These are phyloP conservation scores for Penicillium steckii DNA, from an alignment of 495 filamentous ascomycete species.

Conservation along the genomic window DNA sequence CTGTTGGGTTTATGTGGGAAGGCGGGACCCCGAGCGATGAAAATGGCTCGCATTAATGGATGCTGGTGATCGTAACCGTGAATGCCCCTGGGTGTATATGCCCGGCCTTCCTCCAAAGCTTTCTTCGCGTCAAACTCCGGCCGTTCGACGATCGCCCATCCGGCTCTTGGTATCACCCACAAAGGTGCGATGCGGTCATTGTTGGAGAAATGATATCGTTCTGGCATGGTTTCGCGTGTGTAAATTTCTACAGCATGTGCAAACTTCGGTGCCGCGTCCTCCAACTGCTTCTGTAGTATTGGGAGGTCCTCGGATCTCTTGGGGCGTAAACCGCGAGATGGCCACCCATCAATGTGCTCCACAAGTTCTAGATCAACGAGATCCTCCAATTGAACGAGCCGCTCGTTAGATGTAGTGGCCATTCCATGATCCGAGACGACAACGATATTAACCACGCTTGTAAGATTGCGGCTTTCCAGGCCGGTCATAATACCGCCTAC, in stretches of 20 bases:
- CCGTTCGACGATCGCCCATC: conserved; percentile 83
- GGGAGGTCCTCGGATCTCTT: conserved; percentile 60
- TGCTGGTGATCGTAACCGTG: conserved; percentile 92
- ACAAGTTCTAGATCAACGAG: conserved; percentile 71
- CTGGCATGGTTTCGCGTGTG: conserved; percentile 82
- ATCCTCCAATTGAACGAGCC: conserved; percentile 94
- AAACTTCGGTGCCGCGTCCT: conserved; percentile 44
- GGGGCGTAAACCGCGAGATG: conserved; percentile 81
- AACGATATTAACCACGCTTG: conserved; percentile 88
- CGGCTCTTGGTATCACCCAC: conserved; percentile 87
- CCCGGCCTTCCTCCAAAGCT: conserved; percentile 55
- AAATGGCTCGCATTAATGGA: conserved; percentile 89
- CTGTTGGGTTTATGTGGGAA: conserved; percentile 85
- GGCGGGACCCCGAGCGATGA: conserved; percentile 82
- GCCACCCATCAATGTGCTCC: conserved; percentile 92
- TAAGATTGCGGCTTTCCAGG: conserved; percentile 78
- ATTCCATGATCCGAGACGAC: conserved; percentile 99
- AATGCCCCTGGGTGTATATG: conserved; percentile 74
- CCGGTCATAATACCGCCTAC: conserved; percentile 72
- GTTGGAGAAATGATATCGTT: conserved; percentile 79
- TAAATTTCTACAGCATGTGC: conserved; percentile 79
- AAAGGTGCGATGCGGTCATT: conserved; percentile 88
- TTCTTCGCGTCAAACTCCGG: conserved; percentile 71
- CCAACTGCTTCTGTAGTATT: conserved; percentile 32
- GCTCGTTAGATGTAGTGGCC: conserved; percentile 79